Evolutionary conservation across 495 filamentous ascomycete species (phyloP).

Genomic region (Penicillium robsamsonii): DNA sequence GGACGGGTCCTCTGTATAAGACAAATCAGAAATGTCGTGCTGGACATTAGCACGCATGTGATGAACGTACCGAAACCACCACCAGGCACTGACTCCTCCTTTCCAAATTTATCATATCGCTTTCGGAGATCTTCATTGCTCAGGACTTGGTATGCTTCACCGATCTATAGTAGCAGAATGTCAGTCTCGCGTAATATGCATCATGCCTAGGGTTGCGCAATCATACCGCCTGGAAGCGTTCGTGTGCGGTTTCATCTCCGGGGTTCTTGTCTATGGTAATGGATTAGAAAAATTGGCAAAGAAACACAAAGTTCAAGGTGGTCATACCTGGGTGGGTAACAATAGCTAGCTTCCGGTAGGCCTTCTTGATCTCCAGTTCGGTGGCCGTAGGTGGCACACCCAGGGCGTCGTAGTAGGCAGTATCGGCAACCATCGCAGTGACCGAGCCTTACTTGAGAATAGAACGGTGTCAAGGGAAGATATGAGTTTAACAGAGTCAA

Average conservation of each 20-base stretch:
- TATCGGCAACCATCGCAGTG: conserved; percentile 74
- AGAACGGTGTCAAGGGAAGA: not conserved
- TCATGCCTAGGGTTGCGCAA: conserved; percentile 4
- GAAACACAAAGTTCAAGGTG: not conserved
- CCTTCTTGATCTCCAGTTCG: conserved; percentile 98
- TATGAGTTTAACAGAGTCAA: not conserved
- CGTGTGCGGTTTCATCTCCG: conserved; percentile 89
- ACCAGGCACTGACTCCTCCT: conserved; percentile 81
- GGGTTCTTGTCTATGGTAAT: conserved; percentile 84
- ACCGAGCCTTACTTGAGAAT: not conserved
- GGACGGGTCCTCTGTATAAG: conserved; percentile 70
- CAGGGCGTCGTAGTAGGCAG: conserved; percentile 85
- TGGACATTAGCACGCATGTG: conserved; percentile 22
- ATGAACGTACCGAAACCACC: conserved; percentile 74
- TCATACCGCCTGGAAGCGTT: conserved; percentile 80
- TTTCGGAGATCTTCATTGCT: conserved; percentile 80
- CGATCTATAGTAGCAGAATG: conserved; percentile 56
- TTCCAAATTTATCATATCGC: conserved; percentile 95
- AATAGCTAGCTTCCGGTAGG: conserved; percentile 96
- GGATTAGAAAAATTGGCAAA: not conserved
- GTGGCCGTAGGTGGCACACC: conserved; percentile 85
- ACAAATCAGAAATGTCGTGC: not conserved
- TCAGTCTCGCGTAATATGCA: conserved; percentile 11
- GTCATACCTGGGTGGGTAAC: conserved; percentile 63
- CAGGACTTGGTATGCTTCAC: conserved; percentile 97